Conservation (phyloP, 2,329 filamentous ascomycete species). For the Aspergillus caelatus region DNA sequence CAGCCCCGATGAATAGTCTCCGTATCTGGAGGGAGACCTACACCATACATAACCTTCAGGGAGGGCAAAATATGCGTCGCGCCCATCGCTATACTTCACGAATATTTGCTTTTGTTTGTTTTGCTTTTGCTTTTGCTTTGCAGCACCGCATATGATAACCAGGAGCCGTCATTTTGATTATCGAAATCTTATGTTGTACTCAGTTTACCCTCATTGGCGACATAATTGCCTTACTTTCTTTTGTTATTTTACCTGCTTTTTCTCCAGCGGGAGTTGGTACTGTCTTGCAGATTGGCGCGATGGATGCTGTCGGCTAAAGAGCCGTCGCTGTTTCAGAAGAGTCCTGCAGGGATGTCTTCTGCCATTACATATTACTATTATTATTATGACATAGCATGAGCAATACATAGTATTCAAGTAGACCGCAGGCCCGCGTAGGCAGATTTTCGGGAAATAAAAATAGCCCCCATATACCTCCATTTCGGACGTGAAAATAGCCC, state of each 20-base stretch:
- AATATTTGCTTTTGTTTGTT: conserved; percentile 18
- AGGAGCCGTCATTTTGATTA: conserved; percentile 27
- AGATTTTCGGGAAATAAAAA: neutral
- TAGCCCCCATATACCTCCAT: neutral
- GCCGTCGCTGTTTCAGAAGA: conserved; percentile 15
- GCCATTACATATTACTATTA: conserved; percentile 15
- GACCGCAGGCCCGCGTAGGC: neutral
- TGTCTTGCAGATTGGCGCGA: conserved; percentile 24
- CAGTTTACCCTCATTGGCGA: conserved; percentile 21
- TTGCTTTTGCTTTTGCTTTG: conserved; percentile 10
- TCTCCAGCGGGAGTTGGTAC: conserved; percentile 40
- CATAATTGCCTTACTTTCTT: conserved; percentile 15
- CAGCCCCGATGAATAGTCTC: conserved; percentile 69
- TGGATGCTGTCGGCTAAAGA: conserved; percentile 21
- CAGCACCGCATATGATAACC: conserved; percentile 34
- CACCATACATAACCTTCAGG: conserved; percentile 13
- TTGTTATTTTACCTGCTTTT: conserved; percentile 22
- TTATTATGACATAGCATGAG: conserved; percentile 4
- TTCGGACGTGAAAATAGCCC: neutral
- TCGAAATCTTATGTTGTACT: conserved; percentile 12
- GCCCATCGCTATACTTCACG: conserved; percentile 26
- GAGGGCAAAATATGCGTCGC: conserved; percentile 9
- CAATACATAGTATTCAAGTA: neutral
- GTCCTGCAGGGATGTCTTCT: conserved; percentile 8
- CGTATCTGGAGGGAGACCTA: conserved; percentile 18